Evolutionary conservation across 2,329 filamentous ascomycete genomes (phyloP).

Genomic region (Davidsoniella neocaledoniae): DNA sequence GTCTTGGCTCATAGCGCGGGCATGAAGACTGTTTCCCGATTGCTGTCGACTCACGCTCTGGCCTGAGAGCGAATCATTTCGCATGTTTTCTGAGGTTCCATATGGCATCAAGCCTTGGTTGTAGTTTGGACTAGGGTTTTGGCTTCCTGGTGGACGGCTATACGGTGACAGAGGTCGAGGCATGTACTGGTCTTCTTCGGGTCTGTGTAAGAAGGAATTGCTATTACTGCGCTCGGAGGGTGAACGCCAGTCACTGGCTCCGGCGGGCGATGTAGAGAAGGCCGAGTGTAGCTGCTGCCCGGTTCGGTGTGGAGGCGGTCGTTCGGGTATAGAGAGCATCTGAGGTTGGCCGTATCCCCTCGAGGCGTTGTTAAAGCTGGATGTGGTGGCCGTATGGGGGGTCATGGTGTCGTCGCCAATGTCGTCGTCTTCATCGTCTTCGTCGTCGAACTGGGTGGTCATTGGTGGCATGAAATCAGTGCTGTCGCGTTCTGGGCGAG

Average conservation of each 20-base stretch:
- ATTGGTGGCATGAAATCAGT: constrained; percentile 11
- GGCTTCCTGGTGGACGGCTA: constrained; percentile 32
- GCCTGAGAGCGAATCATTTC: not conserved
- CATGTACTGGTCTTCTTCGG: constrained; percentile 43
- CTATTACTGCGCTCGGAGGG: constrained; percentile 7
- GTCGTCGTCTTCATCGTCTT: constrained; percentile 25
- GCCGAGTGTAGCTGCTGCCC: constrained; percentile 11
- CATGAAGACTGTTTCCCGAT: constrained; percentile 21
- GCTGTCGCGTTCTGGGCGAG: constrained; percentile 39
- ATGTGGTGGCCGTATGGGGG: constrained; percentile 1
- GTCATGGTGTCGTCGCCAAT: constrained; percentile 1
- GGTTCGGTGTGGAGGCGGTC: constrained; percentile 1
- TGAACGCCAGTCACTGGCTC: constrained; percentile 17
- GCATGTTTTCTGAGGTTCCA: not conserved
- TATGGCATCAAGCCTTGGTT: constrained; percentile 15
- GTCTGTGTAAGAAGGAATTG: constrained; percentile 25
- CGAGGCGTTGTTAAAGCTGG: constrained; percentile 1
- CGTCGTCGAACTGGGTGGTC: constrained; percentile 28
- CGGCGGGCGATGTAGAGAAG: constrained; percentile 16
- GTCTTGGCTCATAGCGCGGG: constrained; percentile 50
- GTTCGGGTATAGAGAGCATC: constrained; percentile 8
- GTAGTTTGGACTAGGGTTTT: constrained; percentile 19
- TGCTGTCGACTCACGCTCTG: constrained; percentile 4
- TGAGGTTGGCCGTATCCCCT: not conserved
- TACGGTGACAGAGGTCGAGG: constrained; percentile 55